Percentiles rank a stretch among this genome's conserved stretches.
Evolutionary conservation across 2,329 filamentous ascomycete species (phyloP).

Genomic region (Trichoderma pleuroti): DNA sequence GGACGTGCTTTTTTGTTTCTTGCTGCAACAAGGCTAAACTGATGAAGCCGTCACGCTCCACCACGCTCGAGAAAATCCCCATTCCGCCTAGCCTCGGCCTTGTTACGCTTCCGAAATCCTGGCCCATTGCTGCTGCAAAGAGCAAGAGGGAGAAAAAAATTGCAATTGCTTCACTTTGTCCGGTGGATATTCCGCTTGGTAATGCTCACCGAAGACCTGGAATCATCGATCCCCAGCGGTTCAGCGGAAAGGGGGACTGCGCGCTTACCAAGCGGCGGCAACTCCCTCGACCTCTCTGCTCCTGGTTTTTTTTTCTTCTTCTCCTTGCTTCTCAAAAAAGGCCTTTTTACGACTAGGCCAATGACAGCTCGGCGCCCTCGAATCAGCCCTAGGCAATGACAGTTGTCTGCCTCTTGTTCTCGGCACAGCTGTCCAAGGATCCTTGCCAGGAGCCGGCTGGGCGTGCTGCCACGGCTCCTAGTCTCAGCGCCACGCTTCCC

Average conservation of each 20-base stretch:
- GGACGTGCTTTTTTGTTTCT: neutral
- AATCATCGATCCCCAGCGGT: neutral
- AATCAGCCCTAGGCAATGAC: slow-evolving; percentile 14
- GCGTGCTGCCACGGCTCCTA: slow-evolving; percentile 7
- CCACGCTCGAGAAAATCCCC: slow-evolving; percentile 2
- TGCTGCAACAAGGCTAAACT: neutral
- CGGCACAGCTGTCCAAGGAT: neutral
- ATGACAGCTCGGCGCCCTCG: neutral
- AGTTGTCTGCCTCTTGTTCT: neutral
- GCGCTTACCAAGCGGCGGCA: slow-evolving; percentile 4
- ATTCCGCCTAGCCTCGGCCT: slow-evolving; percentile 15
- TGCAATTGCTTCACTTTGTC: neutral
- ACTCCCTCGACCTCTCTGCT: neutral
- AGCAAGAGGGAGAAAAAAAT: neutral
- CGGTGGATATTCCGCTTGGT: slow-evolving; percentile 3
- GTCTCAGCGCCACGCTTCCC: slow-evolving; percentile 1
- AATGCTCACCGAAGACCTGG: neutral
- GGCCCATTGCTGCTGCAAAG: neutral
- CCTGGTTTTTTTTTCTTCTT: neutral
- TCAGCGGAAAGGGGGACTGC: neutral
- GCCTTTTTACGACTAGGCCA: neutral
- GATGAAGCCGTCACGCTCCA: slow-evolving; percentile 4
- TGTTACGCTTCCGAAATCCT: slow-evolving; percentile 4
- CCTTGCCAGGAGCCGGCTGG: neutral
- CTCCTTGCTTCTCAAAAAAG: neutral